phyloP scores from a whole-genome alignment of 1,284 basidiomycete genomes.

The Tetrapyrgos nigripes region DNA sequence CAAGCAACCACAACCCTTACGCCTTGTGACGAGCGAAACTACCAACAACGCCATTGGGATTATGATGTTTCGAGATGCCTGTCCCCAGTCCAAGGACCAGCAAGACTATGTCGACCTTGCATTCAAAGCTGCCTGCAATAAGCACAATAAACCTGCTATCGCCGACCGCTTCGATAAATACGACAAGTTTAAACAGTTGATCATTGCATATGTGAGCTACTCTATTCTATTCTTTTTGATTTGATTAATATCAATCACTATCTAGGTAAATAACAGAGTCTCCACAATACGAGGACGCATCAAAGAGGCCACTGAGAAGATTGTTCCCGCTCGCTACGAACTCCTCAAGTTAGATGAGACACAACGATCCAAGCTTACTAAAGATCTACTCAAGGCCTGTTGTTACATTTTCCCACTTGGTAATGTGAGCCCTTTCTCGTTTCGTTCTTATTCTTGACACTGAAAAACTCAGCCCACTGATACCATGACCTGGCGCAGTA shows the following conservation, averaged over 20 bases:
- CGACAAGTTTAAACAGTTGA: neutral
- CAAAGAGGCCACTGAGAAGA: neutral
- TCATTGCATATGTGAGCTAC: neutral
- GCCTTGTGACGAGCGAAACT: no score
- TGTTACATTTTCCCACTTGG: no score
- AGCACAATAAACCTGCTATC: neutral
- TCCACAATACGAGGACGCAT: neutral
- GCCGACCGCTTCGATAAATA: neutral
- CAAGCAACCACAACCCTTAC: no score
- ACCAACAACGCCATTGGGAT: no score
- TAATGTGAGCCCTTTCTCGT: no score
- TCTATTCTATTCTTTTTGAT: no score
- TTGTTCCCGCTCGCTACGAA: neutral
- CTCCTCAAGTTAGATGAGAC: neutral
- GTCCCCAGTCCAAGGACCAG: neutral
- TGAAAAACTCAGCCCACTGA: no score
- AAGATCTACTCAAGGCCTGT: neutral
- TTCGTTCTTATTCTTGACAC: neutral
- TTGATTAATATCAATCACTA: neutral
- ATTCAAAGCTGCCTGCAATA: neutral
- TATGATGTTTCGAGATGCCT: neutral
- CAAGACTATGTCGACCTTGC: neutral
- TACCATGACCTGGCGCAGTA: neutral
- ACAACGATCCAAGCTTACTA: neutral
- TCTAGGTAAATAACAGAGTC: neutral